Evolutionary conservation across 208 protist species (phyloP).

Genomic region (Leishmania tropica): DNA sequence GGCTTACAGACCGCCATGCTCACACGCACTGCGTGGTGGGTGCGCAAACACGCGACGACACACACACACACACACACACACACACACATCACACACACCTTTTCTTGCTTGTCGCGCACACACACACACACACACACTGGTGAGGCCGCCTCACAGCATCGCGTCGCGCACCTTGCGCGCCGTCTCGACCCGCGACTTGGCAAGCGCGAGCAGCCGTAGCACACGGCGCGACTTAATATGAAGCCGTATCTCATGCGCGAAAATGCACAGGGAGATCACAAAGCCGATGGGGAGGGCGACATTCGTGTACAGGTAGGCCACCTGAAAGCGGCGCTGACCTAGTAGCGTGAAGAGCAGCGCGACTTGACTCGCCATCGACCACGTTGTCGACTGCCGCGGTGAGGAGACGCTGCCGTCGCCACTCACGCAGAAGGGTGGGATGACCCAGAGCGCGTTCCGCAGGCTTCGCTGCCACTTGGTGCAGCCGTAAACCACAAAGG

Average conservation of each 20-base stretch:
- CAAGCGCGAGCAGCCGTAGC: neutral
- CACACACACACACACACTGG: neutral
- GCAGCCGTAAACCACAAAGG: constrained; percentile 8
- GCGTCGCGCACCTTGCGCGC: neutral
- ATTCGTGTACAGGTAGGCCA: constrained; percentile 32
- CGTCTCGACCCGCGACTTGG: neutral
- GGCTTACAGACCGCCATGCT: too few relatives aligned
- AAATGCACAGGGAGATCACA: constrained; percentile 1
- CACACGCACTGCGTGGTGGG: too few relatives aligned
- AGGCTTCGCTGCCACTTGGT: constrained; percentile 3
- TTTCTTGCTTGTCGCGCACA: too few relatives aligned
- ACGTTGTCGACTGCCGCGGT: neutral
- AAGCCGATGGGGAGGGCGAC: constrained; percentile 22
- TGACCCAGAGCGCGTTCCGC: constrained; percentile 1
- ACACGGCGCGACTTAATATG: constrained; percentile 9
- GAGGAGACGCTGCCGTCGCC: neutral
- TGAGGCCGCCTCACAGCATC: neutral
- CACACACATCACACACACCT: too few relatives aligned
- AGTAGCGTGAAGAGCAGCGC: constrained; percentile 29
- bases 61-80: neutral
- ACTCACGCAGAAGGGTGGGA: constrained; percentile 7
- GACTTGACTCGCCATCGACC: constrained; percentile 16
- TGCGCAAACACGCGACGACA: too few relatives aligned
- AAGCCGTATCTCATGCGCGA: constrained; percentile 11
- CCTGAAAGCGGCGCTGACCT: constrained; percentile 4